A percentile compares a stretch with the other conserved stretches of the same genome.
phyloP scores from a whole-genome alignment of 192 early-diverging fungal species.

The Mortierella alpina region DNA sequence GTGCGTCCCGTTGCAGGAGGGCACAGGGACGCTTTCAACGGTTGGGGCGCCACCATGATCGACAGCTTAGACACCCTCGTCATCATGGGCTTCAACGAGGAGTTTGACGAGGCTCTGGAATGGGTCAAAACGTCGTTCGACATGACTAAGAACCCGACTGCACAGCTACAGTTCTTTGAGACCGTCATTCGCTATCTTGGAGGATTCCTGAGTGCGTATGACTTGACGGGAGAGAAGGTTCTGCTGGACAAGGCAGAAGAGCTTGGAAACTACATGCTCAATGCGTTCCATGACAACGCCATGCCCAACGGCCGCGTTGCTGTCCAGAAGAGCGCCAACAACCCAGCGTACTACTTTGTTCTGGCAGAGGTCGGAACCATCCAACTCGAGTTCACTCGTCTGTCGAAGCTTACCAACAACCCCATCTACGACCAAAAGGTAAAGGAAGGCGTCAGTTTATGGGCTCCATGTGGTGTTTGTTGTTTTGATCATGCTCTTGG shows the following conservation, averaged over 20 bases:
- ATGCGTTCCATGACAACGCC: conserved; percentile 65
- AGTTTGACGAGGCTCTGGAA: conserved; percentile 79
- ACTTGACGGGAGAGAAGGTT: conserved; percentile 76
- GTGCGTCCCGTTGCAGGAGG: conserved; percentile 54
- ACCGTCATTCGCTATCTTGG: conserved; percentile 81
- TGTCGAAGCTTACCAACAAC: conserved; percentile 82
- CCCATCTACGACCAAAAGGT: conserved; percentile 72
- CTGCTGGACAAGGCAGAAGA: conserved; percentile 78
- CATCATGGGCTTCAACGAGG: conserved; percentile 84
- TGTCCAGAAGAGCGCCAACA: conserved; percentile 16
- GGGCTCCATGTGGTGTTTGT: too few relatives aligned
- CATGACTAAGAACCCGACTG: conserved; percentile 57
- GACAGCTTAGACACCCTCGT: conserved; percentile 90
- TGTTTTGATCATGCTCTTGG: too few relatives aligned
- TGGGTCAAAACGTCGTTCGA: conserved; percentile 68
- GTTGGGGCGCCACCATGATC: conserved; percentile 81
- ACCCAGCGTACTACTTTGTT: conserved; percentile 27
- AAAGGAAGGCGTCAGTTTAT: conserved; percentile 64
- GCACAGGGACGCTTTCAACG: conserved; percentile 56
- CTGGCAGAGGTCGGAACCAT: conserved; percentile 82
- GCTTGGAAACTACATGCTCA: conserved; percentile 73
- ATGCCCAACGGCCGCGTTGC: conserved; percentile 26
- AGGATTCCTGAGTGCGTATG: conserved; percentile 86
- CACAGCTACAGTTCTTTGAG: conserved; percentile 81
- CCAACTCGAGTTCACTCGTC: conserved; percentile 85